Percentiles rank a stretch among this genome's conserved stretches.
Evolutionary conservation across 352 stramenopile genomes (phyloP).

Genomic region (Pilasporangium apinafurcum): DNA sequence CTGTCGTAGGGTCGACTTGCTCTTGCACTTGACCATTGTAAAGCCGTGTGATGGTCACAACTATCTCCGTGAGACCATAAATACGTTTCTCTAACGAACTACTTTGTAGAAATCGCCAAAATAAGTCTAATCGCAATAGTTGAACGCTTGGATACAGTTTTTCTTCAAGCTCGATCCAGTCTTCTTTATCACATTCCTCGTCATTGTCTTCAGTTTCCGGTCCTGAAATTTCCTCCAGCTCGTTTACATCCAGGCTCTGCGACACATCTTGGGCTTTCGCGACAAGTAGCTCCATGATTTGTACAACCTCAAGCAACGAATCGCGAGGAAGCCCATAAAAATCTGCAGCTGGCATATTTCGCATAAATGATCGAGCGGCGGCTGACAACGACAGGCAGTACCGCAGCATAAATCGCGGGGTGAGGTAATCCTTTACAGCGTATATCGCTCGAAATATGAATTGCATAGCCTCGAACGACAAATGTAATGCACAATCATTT

Average conservation of each 20-base stretch:
- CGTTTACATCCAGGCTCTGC: slow-evolving; percentile 7
- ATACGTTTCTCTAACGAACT: slow-evolving; percentile 69
- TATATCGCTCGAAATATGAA: slow-evolving; percentile 51
- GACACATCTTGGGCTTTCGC: slow-evolving; percentile 21
- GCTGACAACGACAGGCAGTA: slow-evolving; percentile 31
- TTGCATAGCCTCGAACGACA: slow-evolving; percentile 51
- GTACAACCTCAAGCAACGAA: slow-evolving; percentile 41
- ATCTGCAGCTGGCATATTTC: slow-evolving; percentile 10
- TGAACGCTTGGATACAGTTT: slow-evolving; percentile 20
- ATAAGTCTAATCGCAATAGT: slow-evolving; percentile 45
- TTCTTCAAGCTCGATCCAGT: neutral
- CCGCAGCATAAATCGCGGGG: slow-evolving; percentile 21
- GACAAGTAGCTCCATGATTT: slow-evolving; percentile 54
- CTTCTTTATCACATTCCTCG: slow-evolving; percentile 1
- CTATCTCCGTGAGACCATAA: slow-evolving; percentile 61
- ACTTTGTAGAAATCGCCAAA: slow-evolving; percentile 38
- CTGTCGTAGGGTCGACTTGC: slow-evolving; percentile 17
- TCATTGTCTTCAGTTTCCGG: neutral
- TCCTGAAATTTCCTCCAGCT: neutral
- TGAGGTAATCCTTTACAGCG: slow-evolving; percentile 51
- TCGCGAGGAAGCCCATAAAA: slow-evolving; percentile 39
- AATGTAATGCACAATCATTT: no score
- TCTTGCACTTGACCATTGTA: slow-evolving; percentile 32
- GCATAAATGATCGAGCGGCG: slow-evolving; percentile 20
- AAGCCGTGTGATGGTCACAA: slow-evolving; percentile 27